phyloP scores from a whole-genome alignment of 768 basidiomycete species.

The Psilocybe azurescens region DNA sequence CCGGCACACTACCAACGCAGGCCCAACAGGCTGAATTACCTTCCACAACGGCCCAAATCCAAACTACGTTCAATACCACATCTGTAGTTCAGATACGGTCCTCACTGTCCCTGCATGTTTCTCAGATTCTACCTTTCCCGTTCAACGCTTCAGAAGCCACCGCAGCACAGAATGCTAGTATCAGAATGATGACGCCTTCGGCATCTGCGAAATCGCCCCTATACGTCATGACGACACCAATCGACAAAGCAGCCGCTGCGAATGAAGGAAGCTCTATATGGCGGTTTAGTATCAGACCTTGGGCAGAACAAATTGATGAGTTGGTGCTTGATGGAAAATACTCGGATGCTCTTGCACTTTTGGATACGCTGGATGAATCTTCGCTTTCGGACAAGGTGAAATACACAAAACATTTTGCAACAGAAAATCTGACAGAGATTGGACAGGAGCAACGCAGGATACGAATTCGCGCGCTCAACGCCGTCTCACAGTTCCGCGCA shows the following conservation, averaged over 20 bases:
- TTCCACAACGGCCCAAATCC: constrained; percentile 24
- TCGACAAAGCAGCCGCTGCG: constrained; percentile 67
- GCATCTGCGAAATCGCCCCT: constrained; percentile 56
- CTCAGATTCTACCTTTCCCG: constrained; percentile 71
- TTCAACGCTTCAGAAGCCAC: constrained; percentile 43
- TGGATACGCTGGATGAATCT: constrained; percentile 69
- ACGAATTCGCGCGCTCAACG: constrained; percentile 73
- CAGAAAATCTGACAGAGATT: not conserved
- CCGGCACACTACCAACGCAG: constrained; percentile 56
- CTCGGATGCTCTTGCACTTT: constrained; percentile 77
- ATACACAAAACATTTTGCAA: not conserved
- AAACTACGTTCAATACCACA: constrained; percentile 50
- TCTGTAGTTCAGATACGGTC: constrained; percentile 76
- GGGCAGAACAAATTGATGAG: constrained; percentile 87
- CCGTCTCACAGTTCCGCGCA: constrained; percentile 75
- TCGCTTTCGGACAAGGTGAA: constrained; percentile 68
- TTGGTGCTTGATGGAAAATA: constrained; percentile 73
- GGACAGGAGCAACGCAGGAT: constrained; percentile 50
- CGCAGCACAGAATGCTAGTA: constrained; percentile 47
- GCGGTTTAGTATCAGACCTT: constrained; percentile 71
- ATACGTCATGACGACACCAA: constrained; percentile 75
- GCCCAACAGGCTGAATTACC: constrained; percentile 28
- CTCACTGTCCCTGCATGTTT: constrained; percentile 62
- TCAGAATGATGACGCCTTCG: constrained; percentile 70
- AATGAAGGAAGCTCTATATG: constrained; percentile 82